Base-by-base conservation (phyloP, 1,284 basidiomycete species). In the Flammula alnicola region DNA sequence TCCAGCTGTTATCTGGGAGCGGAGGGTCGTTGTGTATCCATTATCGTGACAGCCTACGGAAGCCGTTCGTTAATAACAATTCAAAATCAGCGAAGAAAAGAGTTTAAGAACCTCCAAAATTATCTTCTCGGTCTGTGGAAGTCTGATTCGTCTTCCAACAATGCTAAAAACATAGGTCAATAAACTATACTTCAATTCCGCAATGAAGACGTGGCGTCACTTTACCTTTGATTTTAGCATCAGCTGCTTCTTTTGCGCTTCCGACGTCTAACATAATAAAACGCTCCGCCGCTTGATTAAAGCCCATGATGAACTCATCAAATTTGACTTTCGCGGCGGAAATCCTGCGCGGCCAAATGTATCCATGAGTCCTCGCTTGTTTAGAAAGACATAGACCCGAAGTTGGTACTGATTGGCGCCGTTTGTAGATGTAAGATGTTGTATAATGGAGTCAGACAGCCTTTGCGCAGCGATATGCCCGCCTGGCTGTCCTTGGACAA, bases 221-320 rank as follows among this genome's bases (percentile, higher is more conserved):
- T 63, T 23, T 54, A 85, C 87, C 83, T 74, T 82, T 83, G 61
- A 91, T 80, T 69, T 91, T 91, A 35, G 81, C 75, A 63, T 88
- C 86, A 22, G 82, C 80, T 3, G 80, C 84, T 67, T 91, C 87
- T 69, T 90, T 89, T 44, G 77, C 83, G 47, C 71, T 74, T 19
- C 88, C 87, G 44, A 88, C 86, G 63, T 91, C 88, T 42, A 85
- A 74, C 65, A 91, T 85, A 61, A 78, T 64, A 62, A 86, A 86
- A 31, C 81, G 73, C 51, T 81, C 80, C 9, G 77, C 70, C 7
- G 83, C 78, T 63, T 84, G 79, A 65, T 86, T 86, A 57, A 88
- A 84, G 7, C 86, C 86, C 46, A 75, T 65, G 43, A 84, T 66
- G 59, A 88, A 88, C 17, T 84, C 79, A 6, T 81, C 80, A 54